These are phyloP conservation scores for Aspergillus heteromorphus DNA, from an alignment of 495 filamentous ascomycete genomes.

Conservation along the genomic window DNA sequence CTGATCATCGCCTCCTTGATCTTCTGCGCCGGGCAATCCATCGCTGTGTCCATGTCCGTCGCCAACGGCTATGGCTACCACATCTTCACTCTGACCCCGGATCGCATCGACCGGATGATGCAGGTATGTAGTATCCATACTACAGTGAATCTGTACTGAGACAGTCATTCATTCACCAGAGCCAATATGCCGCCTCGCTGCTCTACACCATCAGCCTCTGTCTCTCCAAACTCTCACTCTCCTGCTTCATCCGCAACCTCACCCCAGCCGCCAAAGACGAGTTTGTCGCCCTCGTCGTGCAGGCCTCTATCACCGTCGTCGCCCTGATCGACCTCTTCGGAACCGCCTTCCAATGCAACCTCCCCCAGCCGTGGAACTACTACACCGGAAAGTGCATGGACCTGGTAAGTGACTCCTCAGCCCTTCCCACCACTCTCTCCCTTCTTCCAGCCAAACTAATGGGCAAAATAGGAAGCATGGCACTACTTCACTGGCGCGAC, in stretches of 20 bases:
- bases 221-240: constrained; percentile 24
- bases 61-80: constrained; percentile 25
- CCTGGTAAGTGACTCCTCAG: constrained; percentile 7
- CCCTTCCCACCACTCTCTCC: background rate
- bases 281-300: constrained; percentile 13
- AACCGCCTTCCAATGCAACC: constrained; percentile 24
- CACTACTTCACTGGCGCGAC: constrained; percentile 17
- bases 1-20: constrained; percentile 14
- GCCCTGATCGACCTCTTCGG: constrained; percentile 18
- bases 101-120: constrained; percentile 20
- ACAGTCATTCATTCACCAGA: background rate
- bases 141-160: constrained; percentile 6
- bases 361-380: constrained; percentile 23
- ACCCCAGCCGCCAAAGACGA: constrained; percentile 19
- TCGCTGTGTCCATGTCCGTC: constrained; percentile 23
- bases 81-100: constrained; percentile 9
- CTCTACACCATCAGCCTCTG: constrained; percentile 22
- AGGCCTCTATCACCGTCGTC: constrained; percentile 12
- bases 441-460: background rate
- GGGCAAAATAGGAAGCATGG: constrained; percentile 18
- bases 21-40: constrained; percentile 19
- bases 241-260: constrained; percentile 24
- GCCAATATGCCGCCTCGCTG: constrained; percentile 20
- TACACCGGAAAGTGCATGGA: constrained; percentile 22
- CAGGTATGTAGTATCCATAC: constrained; percentile 15